Evolutionary conservation across 176 grass and related monocot species (phyloP).

Genomic region (Triticum monococcum): DNA sequence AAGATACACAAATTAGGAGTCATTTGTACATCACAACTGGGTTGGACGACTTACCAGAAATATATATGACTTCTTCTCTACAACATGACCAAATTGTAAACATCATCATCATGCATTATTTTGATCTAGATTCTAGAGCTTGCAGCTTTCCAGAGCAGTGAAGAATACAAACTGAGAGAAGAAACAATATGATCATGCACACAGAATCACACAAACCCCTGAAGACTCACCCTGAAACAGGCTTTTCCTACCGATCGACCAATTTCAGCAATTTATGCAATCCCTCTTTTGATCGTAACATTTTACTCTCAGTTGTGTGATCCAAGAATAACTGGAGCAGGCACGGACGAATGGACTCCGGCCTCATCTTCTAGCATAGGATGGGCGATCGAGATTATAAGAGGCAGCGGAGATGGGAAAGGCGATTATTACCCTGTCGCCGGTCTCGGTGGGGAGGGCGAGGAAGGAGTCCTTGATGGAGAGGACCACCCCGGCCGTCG

Average conservation of each 20-base stretch:
- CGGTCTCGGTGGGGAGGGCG: conserved; percentile 77
- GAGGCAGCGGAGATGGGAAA: not conserved
- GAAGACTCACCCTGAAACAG: not conserved
- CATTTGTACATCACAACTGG: not conserved
- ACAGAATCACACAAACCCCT: not conserved
- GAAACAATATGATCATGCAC: not conserved
- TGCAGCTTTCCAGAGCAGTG: not conserved
- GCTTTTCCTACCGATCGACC: not conserved
- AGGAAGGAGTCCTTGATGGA: conserved; percentile 86
- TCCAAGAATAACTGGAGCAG: not conserved
- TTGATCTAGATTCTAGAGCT: not conserved
- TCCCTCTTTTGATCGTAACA: not conserved
- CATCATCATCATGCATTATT: not conserved
- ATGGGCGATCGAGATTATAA: not conserved
- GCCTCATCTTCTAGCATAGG: not conserved
- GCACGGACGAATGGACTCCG: not conserved
- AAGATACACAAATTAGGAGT: not conserved
- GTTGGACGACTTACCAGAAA: not conserved
- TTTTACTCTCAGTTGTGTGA: not conserved
- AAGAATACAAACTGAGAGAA: not conserved
- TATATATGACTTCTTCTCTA: not conserved
- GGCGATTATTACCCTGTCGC: conserved; percentile 56
- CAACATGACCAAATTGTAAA: not conserved
- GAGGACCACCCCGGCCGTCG: conserved; percentile 58
- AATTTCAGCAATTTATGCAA: not conserved